Percentiles rank a stretch among this genome's conserved stretches.
phyloP scores from a whole-genome alignment of 441 rosid genomes.

The Monsonia emarginata region DNA sequence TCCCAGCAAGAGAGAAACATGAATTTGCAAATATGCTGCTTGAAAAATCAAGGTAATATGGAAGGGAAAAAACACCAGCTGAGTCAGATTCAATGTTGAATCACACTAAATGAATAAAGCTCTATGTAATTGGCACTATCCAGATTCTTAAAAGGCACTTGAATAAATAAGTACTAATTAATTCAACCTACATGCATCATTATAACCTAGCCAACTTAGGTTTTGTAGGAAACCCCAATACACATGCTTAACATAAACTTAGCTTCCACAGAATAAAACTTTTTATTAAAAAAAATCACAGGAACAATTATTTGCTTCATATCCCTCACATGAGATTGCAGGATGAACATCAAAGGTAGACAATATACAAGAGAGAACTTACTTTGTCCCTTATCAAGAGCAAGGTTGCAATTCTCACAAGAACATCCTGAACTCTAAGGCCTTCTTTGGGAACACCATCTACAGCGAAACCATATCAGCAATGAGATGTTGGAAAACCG shows the following conservation, averaged over 20 bases:
- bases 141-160: not conserved
- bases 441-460: constrained; percentile 99
- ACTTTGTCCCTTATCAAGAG: constrained; percentile 65
- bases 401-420: constrained; percentile 67
- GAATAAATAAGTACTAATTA: not conserved
- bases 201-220: not conserved
- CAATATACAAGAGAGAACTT: constrained; percentile 21
- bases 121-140: not conserved
- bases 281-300: not conserved
- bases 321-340: not conserved
- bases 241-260: not conserved
- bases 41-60: not conserved
- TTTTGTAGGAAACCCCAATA: not conserved
- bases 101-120: not conserved
- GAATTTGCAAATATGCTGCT: not conserved
- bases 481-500: constrained; percentile 14
- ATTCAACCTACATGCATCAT: not conserved
- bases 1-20: not conserved
- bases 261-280: not conserved
- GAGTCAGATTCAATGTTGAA: not conserved
- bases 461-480: constrained; percentile 28
- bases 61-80: not conserved
- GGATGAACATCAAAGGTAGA: not conserved
- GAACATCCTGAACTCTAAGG: constrained; percentile 79
- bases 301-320: not conserved